Percentiles rank a stretch among this genome's conserved stretches.
Evolutionary conservation across 805 yeast species (phyloP).

Genomic region (Grigorovia yakushimaensis): DNA sequence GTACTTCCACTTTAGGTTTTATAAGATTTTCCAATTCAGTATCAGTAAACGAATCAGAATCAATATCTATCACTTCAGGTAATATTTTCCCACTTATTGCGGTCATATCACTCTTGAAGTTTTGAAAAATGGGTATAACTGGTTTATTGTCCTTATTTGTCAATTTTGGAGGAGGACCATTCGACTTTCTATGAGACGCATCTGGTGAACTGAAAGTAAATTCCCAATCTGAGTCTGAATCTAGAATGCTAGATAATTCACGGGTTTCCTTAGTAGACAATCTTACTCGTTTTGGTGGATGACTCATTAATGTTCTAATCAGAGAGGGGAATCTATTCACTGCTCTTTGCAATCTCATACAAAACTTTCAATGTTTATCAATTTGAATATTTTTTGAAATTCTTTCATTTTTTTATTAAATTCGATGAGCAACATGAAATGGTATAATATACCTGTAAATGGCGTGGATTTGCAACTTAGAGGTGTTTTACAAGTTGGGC

Average conservation of each 20-base stretch:
- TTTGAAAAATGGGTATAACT: not conserved
- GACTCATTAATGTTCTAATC: not conserved
- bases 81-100: no score
- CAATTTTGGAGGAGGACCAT: not conserved
- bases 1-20: not conserved
- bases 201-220: not conserved
- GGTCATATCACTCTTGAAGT: not conserved
- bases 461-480: conserved; percentile 39
- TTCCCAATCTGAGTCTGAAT: conserved; percentile 12
- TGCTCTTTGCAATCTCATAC: not conserved
- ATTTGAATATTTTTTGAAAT: not conserved
- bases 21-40: not conserved
- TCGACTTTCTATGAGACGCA: not conserved
- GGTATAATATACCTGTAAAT: not conserved
- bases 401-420: not conserved
- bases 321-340: not conserved
- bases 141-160: not conserved
- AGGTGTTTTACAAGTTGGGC: conserved; percentile 27
- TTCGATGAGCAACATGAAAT: conserved; percentile 4
- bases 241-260: conserved; percentile 5
- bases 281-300: conserved; percentile 4
- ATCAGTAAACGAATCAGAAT: not conserved
- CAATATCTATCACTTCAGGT: not conserved
- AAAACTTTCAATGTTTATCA: not conserved
- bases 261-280: conserved; percentile 3